Percentiles rank a stretch among this genome's conserved stretches.
Conservation (phyloP, 2,329 filamentous ascomycete genomes). For the Metarhizium sp. region DNA sequence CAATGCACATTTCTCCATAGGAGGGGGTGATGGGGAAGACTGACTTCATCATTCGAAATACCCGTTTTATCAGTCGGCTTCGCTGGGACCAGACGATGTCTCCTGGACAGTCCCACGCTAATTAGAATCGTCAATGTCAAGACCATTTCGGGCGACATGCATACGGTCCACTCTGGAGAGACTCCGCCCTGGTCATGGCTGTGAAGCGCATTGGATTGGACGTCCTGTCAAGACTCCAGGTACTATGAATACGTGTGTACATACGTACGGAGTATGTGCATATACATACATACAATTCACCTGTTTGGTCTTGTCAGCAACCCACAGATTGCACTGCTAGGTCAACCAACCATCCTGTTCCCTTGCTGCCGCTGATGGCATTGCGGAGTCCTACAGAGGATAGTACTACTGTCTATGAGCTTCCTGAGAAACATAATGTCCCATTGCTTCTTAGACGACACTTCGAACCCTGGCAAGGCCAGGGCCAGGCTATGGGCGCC, state of each 20-base stretch:
- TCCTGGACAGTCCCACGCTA: background rate
- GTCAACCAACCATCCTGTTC: constrained; percentile 2
- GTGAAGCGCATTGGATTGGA: background rate
- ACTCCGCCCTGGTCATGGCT: background rate
- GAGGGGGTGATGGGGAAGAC: background rate
- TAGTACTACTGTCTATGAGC: background rate
- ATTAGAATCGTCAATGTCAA: background rate
- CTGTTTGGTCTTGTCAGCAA: background rate
- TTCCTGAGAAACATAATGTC: too few relatives aligned
- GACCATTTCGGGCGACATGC: constrained; percentile 3
- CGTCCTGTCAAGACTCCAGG: too few relatives aligned
- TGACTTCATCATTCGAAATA: background rate
- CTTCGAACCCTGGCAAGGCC: too few relatives aligned
- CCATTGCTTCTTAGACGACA: too few relatives aligned
- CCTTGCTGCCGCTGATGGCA: background rate
- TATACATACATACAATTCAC: too few relatives aligned
- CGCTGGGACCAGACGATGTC: too few relatives aligned
- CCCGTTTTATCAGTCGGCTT: background rate
- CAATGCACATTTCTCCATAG: background rate
- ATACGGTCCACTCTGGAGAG: constrained; percentile 2
- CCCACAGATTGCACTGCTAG: constrained; percentile 1
- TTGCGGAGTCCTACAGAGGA: background rate
- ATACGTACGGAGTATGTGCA: too few relatives aligned
- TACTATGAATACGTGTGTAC: too few relatives aligned
- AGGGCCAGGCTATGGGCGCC: too few relatives aligned